Conservation (phyloP, 2,329 filamentous ascomycete genomes). For the Sporothrix brasiliensis region DNA sequence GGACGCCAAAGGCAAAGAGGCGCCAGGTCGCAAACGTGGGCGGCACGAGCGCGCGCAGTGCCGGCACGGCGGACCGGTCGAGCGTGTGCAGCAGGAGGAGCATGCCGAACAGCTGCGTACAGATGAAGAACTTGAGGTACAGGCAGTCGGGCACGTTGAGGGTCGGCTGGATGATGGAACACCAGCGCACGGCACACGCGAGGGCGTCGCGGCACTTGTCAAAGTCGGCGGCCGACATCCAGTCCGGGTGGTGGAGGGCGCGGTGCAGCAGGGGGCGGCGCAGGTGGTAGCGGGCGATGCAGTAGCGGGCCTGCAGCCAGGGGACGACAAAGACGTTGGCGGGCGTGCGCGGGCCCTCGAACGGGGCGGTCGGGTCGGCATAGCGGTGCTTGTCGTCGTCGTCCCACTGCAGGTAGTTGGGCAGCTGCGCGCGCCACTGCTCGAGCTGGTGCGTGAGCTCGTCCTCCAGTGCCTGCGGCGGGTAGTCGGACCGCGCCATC, state of each 20-base stretch:
- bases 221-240: conserved; percentile 34
- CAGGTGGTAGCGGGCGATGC: conserved; percentile 36
- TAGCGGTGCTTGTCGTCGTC: conserved; percentile 32
- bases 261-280: conserved; percentile 36
- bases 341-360: not conserved
- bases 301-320: conserved; percentile 37
- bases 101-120: conserved; percentile 37
- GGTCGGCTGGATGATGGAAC: conserved; percentile 29
- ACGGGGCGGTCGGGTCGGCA: not conserved
- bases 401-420: conserved; percentile 38
- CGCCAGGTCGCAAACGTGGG: conserved; percentile 31
- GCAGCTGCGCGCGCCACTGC: conserved; percentile 57
- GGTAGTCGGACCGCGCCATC: conserved; percentile 43
- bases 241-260: conserved; percentile 36
- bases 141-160: conserved; percentile 33
- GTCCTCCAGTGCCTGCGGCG: conserved; percentile 52
- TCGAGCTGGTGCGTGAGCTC: conserved; percentile 59
- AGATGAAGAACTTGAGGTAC: conserved; percentile 35
- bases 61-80: conserved; percentile 16
- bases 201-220: conserved; percentile 36
- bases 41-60: conserved; percentile 32
- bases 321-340: conserved; percentile 35
- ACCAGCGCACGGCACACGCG: conserved; percentile 33
- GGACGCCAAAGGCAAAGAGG: conserved; percentile 30
- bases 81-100: conserved; percentile 35